Evolutionary conservation across 2,329 filamentous ascomycete genomes (phyloP).

Genomic region (Bipolaris gigantea): DNA sequence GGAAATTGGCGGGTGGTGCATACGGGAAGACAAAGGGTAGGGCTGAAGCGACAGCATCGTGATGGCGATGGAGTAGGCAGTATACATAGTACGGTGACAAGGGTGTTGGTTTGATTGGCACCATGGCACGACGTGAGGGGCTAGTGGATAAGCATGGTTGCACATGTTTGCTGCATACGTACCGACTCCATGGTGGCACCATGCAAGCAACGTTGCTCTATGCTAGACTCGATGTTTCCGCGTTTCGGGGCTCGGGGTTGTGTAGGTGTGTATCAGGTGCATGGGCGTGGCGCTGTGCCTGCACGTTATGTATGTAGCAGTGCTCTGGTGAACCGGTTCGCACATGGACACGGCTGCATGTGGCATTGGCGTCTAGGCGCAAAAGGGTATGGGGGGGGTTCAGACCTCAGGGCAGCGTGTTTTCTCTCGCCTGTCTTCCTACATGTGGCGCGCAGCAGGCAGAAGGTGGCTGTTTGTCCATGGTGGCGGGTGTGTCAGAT

Average conservation of each 20-base stretch:
- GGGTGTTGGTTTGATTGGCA: not conserved
- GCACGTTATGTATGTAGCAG: not conserved
- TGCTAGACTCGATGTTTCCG: too few relatives aligned
- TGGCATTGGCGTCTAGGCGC: not conserved
- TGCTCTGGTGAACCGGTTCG: not conserved
- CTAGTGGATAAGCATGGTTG: not conserved
- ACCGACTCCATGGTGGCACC: not conserved
- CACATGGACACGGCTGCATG: not conserved
- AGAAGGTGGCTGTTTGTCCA: not conserved
- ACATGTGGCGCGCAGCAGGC: not conserved
- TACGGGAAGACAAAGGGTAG: constrained; percentile 68
- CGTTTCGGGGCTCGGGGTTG: too few relatives aligned
- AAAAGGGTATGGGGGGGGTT: not conserved
- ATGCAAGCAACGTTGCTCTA: too few relatives aligned
- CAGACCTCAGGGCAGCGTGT: not conserved
- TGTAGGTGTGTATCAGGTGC: not conserved
- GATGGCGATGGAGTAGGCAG: not conserved
- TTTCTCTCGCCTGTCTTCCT: not conserved
- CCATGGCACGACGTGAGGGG: not conserved
- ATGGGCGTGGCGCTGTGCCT: not conserved
- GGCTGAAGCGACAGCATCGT: not conserved
- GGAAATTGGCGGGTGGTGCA: constrained; percentile 73
- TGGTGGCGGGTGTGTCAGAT: not conserved
- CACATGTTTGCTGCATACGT: not conserved
- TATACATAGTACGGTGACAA: too few relatives aligned